Conservation (phyloP, 2,329 filamentous ascomycete species). For the Xylariaceae sp. region DNA sequence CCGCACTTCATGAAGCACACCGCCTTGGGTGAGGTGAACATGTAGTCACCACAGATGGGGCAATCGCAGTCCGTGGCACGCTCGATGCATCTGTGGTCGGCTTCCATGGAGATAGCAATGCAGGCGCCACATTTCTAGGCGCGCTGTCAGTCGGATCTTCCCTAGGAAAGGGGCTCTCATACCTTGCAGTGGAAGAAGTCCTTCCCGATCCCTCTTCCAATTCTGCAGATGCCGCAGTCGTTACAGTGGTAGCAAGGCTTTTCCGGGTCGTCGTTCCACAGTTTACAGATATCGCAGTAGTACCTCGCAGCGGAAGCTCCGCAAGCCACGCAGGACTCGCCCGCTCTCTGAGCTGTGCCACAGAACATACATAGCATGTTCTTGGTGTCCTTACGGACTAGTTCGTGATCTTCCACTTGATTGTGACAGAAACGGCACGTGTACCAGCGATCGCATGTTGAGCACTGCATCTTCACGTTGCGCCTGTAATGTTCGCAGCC, state of each 20-base stretch:
- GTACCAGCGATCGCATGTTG: slow-evolving; percentile 84
- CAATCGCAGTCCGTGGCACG: slow-evolving; percentile 91
- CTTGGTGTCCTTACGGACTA: slow-evolving; percentile 76
- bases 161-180: slow-evolving; percentile 9
- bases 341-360: slow-evolving; percentile 72
- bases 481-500: slow-evolving; percentile 91
- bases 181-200: slow-evolving; percentile 99
- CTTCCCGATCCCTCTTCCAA: slow-evolving; percentile 85
- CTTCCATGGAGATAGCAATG: slow-evolving; percentile 79
- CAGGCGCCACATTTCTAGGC: slow-evolving; percentile 80
- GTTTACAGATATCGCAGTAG: slow-evolving; percentile 88
- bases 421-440: slow-evolving; percentile 95
- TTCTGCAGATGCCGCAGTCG: slow-evolving; percentile 91
- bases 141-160: no score
- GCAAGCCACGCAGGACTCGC: slow-evolving; percentile 71
- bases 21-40: slow-evolving; percentile 82
- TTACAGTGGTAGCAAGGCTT: slow-evolving; percentile 94
- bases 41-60: slow-evolving; percentile 92
- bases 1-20: slow-evolving; percentile 95
- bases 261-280: slow-evolving; percentile 89
- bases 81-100: slow-evolving; percentile 88
- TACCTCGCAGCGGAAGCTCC: slow-evolving; percentile 75
- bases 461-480: slow-evolving; percentile 94
- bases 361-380: slow-evolving; percentile 99
- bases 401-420: slow-evolving; percentile 65